Evolutionary conservation across 257 asterid species (phyloP).

Genomic region (Linaria vulgaris): DNA sequence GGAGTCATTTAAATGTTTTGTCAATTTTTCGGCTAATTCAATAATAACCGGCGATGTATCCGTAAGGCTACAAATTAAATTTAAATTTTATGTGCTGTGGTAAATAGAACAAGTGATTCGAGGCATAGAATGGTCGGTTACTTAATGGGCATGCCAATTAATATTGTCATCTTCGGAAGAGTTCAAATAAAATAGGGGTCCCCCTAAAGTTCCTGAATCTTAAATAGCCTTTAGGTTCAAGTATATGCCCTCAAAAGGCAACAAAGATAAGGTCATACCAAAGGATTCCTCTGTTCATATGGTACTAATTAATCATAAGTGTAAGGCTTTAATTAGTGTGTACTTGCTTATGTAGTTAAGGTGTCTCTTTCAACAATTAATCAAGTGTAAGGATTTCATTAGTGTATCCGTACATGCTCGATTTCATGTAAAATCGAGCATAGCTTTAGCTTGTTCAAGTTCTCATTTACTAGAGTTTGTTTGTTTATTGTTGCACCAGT

Average conservation of each 20-base stretch:
- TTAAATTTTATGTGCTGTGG: not conserved
- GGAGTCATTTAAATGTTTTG: not conserved
- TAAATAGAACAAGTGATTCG: slow-evolving; percentile 18
- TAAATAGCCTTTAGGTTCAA: slow-evolving; percentile 9
- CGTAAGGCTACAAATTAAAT: not conserved
- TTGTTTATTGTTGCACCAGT: too few species aligned
- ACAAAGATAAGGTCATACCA: not conserved
- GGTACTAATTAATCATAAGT: not conserved
- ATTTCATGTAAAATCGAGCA: not conserved
- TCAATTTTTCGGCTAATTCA: not conserved
- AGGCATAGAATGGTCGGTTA: slow-evolving; percentile 14
- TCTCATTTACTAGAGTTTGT: too few species aligned
- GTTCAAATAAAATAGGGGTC: not conserved
- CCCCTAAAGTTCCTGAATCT: slow-evolving; percentile 20
- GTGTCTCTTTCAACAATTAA: slow-evolving; percentile 13
- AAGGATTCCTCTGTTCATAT: not conserved
- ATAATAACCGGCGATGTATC: not conserved
- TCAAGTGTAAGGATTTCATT: not conserved
- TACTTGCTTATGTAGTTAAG: slow-evolving; percentile 11
- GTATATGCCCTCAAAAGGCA: not conserved
- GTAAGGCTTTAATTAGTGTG: not conserved
- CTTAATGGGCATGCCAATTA: slow-evolving; percentile 13
- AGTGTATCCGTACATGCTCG: too few species aligned
- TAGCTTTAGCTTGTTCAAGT: not conserved
- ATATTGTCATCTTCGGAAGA: slow-evolving; percentile 22